Conservation (phyloP, 2,329 filamentous ascomycete genomes). For the Cladophialophora yegresii region DNA sequence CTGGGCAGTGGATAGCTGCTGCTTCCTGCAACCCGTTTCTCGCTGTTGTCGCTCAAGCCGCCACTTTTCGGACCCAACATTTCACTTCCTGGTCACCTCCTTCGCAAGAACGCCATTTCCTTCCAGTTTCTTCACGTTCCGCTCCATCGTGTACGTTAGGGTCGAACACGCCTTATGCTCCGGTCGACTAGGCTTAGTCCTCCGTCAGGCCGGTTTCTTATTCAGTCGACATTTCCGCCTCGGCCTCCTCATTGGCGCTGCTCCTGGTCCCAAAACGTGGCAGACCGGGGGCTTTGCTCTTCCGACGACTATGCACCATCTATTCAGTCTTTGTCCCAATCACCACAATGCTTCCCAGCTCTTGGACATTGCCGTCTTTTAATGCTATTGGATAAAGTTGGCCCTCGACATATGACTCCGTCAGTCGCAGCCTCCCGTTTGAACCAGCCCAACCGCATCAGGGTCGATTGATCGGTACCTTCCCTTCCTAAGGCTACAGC, state of each 20-base stretch:
- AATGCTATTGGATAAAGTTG: constrained; percentile 22
- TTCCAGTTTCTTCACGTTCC: constrained; percentile 8
- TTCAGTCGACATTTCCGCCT: constrained; percentile 18
- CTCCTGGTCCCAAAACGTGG: constrained; percentile 23
- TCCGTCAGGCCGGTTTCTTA: constrained; percentile 26
- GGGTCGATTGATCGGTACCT: constrained; percentile 28
- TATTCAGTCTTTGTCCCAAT: constrained; percentile 17
- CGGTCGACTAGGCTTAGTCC: constrained; percentile 22
- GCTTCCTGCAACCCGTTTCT: constrained; percentile 10
- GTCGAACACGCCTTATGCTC: neutral
- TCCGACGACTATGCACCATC: constrained; percentile 13
- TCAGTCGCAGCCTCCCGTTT: constrained; percentile 9
- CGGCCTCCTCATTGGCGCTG: constrained; percentile 25
- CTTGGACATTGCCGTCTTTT: constrained; percentile 12
- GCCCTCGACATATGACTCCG: constrained; percentile 24
- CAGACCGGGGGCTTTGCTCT: constrained; percentile 15
- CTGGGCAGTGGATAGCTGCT: constrained; percentile 6
- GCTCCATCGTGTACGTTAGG: constrained; percentile 1
- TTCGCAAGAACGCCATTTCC: neutral
- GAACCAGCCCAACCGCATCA: constrained; percentile 18
- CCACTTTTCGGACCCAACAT: constrained; percentile 32
- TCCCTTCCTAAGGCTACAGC: constrained; percentile 30
- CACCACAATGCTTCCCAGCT: constrained; percentile 20
- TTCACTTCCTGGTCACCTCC: neutral
- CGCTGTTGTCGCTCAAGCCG: constrained; percentile 12